These are phyloP conservation scores for Rhinocladiella mackenziei DNA, from an alignment of 2,329 filamentous ascomycete genomes.

Conservation along the genomic window DNA sequence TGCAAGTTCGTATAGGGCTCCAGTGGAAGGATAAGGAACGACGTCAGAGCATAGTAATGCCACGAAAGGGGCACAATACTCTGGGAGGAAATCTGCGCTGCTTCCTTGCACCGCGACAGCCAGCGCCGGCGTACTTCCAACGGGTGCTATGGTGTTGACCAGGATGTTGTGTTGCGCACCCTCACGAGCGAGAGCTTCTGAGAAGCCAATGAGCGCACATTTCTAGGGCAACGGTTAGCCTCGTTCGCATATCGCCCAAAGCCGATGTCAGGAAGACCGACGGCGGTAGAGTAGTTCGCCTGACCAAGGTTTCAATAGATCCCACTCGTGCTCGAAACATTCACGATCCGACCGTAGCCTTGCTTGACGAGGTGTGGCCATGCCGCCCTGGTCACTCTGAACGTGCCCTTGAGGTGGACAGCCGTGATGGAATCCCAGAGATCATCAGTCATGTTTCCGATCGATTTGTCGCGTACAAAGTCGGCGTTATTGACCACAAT, in stretches of 20 bases:
- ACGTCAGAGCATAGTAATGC: slow-evolving; percentile 82
- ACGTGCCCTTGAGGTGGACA: slow-evolving; percentile 90
- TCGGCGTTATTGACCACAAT: slow-evolving; percentile 33
- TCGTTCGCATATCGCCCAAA: no score
- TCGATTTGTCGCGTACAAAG: slow-evolving; percentile 85
- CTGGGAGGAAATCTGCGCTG: slow-evolving; percentile 97
- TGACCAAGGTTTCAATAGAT: slow-evolving; percentile 99
- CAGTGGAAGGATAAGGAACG: slow-evolving; percentile 76
- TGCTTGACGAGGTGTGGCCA: slow-evolving; percentile 98
- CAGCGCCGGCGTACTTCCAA: slow-evolving; percentile 89
- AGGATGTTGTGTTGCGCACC: slow-evolving; percentile 97
- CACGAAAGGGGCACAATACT: slow-evolving; percentile 93
- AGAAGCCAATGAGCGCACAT: slow-evolving; percentile 91
- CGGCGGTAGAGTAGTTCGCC: slow-evolving; percentile 89
- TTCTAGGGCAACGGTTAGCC: no score
- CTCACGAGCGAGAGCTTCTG: slow-evolving; percentile 85
- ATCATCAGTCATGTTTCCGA: slow-evolving; percentile 93
- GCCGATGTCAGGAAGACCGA: slow-evolving; percentile 64
- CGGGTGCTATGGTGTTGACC: slow-evolving; percentile 96
- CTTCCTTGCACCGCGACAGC: slow-evolving; percentile 95
- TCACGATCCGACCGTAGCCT: slow-evolving; percentile 93
- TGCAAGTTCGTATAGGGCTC: slow-evolving; percentile 88
- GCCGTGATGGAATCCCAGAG: slow-evolving; percentile 89
- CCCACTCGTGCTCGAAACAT: slow-evolving; percentile 93
- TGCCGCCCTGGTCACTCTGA: slow-evolving; percentile 89